Conservation (phyloP, 169 alveolate species). For the Cystoisospora suis region DNA sequence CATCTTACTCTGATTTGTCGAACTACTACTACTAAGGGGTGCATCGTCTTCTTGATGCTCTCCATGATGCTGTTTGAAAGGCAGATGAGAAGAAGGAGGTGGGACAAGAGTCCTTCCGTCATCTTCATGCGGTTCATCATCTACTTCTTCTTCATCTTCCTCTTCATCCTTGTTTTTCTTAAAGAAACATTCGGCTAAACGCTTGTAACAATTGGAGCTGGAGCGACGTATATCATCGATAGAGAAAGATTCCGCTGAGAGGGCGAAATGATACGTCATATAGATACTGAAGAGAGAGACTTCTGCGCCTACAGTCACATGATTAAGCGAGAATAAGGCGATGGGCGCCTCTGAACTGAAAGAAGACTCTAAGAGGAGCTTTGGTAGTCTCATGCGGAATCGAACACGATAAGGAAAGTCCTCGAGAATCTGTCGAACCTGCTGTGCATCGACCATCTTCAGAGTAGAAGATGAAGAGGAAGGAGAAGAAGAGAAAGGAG, state of each 20-base stretch:
- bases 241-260: constrained; percentile 53
- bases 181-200: constrained; percentile 63
- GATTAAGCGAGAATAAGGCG: constrained; percentile 43
- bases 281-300: constrained; percentile 65
- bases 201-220: constrained; percentile 55
- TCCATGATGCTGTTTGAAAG: no score
- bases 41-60: no score
- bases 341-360: constrained; percentile 50
- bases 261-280: constrained; percentile 47
- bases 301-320: constrained; percentile 47
- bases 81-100: no score
- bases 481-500: no score
- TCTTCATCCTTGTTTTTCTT: no score
- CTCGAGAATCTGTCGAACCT: constrained; percentile 45
- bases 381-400: constrained; percentile 38
- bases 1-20: no score
- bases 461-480: no score
- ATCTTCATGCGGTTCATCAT: background rate
- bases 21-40: no score
- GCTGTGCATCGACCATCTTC: no score
- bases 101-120: background rate
- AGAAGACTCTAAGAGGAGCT: constrained; percentile 42
- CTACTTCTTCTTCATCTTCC: background rate
- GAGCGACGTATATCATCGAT: constrained; percentile 69
- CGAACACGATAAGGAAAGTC: constrained; percentile 42